Conservation (phyloP, 1,139 yeast species). For the Citeromyces siamensis region DNA sequence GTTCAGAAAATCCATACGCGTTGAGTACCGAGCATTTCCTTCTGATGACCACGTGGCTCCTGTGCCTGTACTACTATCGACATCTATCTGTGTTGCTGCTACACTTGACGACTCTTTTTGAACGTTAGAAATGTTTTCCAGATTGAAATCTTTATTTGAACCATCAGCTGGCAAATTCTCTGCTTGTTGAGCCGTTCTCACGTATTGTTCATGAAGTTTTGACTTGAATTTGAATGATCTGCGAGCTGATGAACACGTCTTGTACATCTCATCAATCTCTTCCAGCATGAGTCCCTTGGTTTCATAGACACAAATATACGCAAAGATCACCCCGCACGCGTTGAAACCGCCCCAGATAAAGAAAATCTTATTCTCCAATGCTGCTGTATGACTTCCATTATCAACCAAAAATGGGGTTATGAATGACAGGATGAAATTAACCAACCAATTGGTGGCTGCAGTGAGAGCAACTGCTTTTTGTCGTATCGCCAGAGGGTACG, state of each 20-base stretch:
- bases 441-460: slow-evolving; percentile 73
- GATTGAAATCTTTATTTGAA: slow-evolving; percentile 1
- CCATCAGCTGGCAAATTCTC: background rate
- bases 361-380: slow-evolving; percentile 57
- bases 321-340: slow-evolving; percentile 35
- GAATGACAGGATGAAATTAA: slow-evolving; percentile 62
- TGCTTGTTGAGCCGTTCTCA: slow-evolving; percentile 3
- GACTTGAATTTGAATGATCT: slow-evolving; percentile 25
- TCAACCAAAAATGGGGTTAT: slow-evolving; percentile 60
- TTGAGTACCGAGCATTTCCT: background rate
- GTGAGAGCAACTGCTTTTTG: slow-evolving; percentile 66
- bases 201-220: slow-evolving; percentile 7
- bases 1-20: slow-evolving; percentile 7
- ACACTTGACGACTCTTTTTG: background rate
- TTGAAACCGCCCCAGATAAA: slow-evolving; percentile 71
- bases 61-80: background rate
- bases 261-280: slow-evolving; percentile 48
- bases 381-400: slow-evolving; percentile 50
- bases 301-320: slow-evolving; percentile 46
- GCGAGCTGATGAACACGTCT: slow-evolving; percentile 31
- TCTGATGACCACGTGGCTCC: slow-evolving; percentile 1
- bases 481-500: slow-evolving; percentile 59
- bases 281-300: slow-evolving; percentile 58
- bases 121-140: slow-evolving; percentile 4
- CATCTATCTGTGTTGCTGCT: background rate